Conservation (phyloP, 352 stramenopile genomes). For the Globisporangium nodosum region DNA sequence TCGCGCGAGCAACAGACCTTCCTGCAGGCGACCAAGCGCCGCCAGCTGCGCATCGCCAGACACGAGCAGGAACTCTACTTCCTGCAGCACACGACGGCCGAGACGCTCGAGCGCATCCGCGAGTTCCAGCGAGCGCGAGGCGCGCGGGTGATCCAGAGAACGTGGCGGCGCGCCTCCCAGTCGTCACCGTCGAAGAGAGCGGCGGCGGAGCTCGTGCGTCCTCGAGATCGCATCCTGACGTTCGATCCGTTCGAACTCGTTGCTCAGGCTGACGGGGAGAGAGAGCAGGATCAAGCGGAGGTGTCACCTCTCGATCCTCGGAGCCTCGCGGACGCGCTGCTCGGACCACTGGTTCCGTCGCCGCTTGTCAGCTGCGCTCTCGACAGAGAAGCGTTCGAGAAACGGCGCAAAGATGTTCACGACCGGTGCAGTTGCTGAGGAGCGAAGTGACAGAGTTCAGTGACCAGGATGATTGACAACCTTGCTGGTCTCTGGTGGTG, state of each 20-base stretch:
- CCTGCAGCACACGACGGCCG: constrained; percentile 46
- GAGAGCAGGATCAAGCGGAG: constrained; percentile 5
- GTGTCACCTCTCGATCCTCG: neutral
- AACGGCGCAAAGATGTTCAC: constrained; percentile 20
- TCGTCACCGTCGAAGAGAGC: neutral
- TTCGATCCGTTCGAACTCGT: constrained; percentile 30
- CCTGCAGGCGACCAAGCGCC: constrained; percentile 30
- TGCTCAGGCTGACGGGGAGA: neutral
- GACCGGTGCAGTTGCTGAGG: constrained; percentile 19
- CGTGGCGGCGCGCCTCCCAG: constrained; percentile 22
- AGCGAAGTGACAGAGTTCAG: neutral
- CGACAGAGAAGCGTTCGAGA: constrained; percentile 17
- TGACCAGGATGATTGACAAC: neutral
- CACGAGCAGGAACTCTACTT: constrained; percentile 66
- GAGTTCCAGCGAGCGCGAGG: constrained; percentile 35
- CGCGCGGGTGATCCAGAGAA: constrained; percentile 35
- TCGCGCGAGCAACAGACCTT: constrained; percentile 49
- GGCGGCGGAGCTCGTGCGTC: neutral
- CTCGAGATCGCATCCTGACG: constrained; percentile 19
- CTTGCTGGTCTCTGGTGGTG: neutral
- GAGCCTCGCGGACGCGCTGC: neutral
- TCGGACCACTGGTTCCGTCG: constrained; percentile 7
- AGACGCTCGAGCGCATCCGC: constrained; percentile 37
- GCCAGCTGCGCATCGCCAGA: constrained; percentile 50
- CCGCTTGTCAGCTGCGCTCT: neutral